Evolutionary conservation across 2,329 filamentous ascomycete species (phyloP).

Genomic region (Drechslerella coelobrocha): DNA sequence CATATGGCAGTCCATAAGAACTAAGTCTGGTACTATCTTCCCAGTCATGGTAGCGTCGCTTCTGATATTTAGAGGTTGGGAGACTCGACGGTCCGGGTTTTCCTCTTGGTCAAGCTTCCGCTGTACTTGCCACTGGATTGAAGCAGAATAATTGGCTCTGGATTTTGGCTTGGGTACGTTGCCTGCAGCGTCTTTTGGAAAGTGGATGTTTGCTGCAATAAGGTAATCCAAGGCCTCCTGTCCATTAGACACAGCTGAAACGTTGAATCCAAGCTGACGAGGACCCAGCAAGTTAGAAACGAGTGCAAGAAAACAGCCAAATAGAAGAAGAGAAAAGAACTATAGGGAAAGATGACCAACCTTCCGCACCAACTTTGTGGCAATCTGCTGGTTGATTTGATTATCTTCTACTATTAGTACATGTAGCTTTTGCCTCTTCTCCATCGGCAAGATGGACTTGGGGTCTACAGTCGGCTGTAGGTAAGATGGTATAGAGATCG

Average conservation of each 20-base stretch:
- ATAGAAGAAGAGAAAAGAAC: conserved; percentile 64
- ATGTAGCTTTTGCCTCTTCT: conserved; percentile 68
- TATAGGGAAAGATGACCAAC: too few relatives aligned
- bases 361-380: conserved; percentile 75
- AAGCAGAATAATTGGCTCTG: conserved; percentile 51
- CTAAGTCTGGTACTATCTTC: conserved; percentile 69
- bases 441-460: conserved; percentile 56
- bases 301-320: not conserved
- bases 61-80: not conserved
- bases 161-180: conserved; percentile 53
- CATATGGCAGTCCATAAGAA: conserved; percentile 66
- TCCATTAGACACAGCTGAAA: conserved; percentile 59
- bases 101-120: conserved; percentile 74
- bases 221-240: conserved; percentile 80
- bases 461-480: conserved; percentile 22
- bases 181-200: conserved; percentile 19
- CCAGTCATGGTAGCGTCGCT: conserved; percentile 7
- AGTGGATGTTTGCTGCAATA: conserved; percentile 61
- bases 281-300: not conserved
- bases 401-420: conserved; percentile 85
- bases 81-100: not conserved
- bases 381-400: conserved; percentile 77
- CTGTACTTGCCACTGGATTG: conserved; percentile 39
- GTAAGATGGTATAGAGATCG: conserved; percentile 36
- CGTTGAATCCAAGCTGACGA: conserved; percentile 35